Base-by-base conservation (phyloP, 2,329 filamentous ascomycete genomes). In the Microsporum audouinii region DNA sequence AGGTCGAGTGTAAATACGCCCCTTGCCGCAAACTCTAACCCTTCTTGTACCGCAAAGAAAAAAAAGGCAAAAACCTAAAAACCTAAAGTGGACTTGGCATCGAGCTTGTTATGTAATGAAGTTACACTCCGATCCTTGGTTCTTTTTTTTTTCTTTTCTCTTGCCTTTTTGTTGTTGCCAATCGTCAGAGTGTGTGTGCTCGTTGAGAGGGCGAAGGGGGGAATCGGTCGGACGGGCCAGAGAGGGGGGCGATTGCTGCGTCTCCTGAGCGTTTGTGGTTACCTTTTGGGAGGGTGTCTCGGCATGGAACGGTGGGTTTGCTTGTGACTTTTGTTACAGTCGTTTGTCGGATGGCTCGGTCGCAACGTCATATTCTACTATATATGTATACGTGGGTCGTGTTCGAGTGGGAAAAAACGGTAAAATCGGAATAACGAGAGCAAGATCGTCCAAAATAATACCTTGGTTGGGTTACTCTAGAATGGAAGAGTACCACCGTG, bases 51-150 rank as follows among this genome's bases (percentile, higher is more conserved):
- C 49, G 31, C 49, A 55, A 55, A 53, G 14, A 47, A 47, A 49
- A 7, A 57, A 57, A 57, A 57, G 36, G 7, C 36, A 27, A 43
- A 57, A 63, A 63, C 57, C 53, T 63, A 63, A 63, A 63, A 63
- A 63, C 62, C 60, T 63, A 63, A 63, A 63, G 27, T 57, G 33
- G 58, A 63, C 62, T 63, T 63, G 62, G 62, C 62, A 62, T 51
- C 45, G 51, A 23, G 49, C 53, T 59, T 62, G 31, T 63, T 62
- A 63, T 61, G 61, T 63, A 59, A 63, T 33, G 29, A 3, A 38
- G 43, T 49, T 59, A 49, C 57, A 49, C 57, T 47, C 17, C 17
- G 6, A 49, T 27, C 43, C 43, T 47, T 33, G n/a, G 7, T 17
- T 47, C 3, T 29, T 27, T 57, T 33, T 57, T 12, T 29, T n/a